Base-by-base conservation (phyloP, 768 basidiomycete species). In the Rubroboletus pulcherrimus region DNA sequence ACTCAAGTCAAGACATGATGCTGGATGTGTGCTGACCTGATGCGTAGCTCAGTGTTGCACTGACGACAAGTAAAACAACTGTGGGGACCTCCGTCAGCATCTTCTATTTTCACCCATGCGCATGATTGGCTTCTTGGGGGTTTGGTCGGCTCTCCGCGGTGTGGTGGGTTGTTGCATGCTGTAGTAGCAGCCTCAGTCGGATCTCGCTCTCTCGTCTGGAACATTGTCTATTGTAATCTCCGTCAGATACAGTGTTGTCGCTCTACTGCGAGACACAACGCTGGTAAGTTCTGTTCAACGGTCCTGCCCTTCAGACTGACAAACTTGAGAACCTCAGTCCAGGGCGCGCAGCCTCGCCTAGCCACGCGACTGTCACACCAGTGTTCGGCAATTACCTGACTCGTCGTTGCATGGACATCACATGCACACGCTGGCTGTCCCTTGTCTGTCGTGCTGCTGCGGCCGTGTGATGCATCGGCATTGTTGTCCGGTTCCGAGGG, bases 111-210 rank as follows among this genome's bases (percentile, higher is more conserved):
- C 56, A 45, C 40, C 51, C 33, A 19, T 37, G 34, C 21, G 21
- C 26, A 26, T 26, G 26, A 47, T 44, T 45, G 31, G 46, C 46
- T 57, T 66, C 61, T 57, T 60, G 61, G 56, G 63, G 47, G 33
- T 49, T 55, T 59, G 24, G 50, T 58, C 62, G 62, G 63, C 52
- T 53, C 39, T 67, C 66, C 67, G 66, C 59, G 67, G 67, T 54
- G 42, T 42, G 38, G 41, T 51, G 19, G 24, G 56, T 19, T 51
- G 31, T 21, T 57, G 56, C 44, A 33, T 49, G 38, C 31, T 35
- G 15, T 31, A 37, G 29, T 24, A 30, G 43, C 34, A n/a, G 34
- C 31, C 42, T 44, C 54, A 17, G 45, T 47, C 26, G 26, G 29
- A 40, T 43, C 48, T 54, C 39, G 45, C 35, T n/a, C 35, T 38